Evolutionary conservation across 441 rosid species (phyloP).

Genomic region (Croton laevigatus): DNA sequence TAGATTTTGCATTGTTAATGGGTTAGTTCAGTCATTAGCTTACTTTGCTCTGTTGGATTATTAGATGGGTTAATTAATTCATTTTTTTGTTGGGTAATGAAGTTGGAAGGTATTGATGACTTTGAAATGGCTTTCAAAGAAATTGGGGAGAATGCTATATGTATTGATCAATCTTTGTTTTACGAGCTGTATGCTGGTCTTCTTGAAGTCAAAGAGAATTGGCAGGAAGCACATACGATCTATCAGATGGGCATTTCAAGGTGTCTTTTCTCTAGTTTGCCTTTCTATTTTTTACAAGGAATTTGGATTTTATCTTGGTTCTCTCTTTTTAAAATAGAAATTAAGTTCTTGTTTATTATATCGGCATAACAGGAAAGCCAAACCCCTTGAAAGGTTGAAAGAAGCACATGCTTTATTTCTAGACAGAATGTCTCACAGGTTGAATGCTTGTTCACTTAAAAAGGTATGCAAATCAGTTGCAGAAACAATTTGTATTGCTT

Average conservation of each 20-base stretch:
- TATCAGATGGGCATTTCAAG: conserved; percentile 72
- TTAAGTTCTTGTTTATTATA: conserved; percentile 8
- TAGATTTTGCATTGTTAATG: background rate
- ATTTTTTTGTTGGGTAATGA: conserved; percentile 16
- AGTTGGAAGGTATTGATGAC: conserved; percentile 70
- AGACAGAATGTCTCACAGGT: conserved; percentile 54
- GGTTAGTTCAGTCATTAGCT: background rate
- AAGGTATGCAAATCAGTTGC: conserved; percentile 39
- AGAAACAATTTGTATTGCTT: background rate
- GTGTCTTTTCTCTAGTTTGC: conserved; percentile 27
- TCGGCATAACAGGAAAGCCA: conserved; percentile 52
- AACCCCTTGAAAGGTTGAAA: conserved; percentile 65
- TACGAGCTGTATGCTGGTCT: conserved; percentile 75
- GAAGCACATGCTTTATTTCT: conserved; percentile 55
- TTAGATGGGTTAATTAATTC: background rate
- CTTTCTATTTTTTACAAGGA: background rate
- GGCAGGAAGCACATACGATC: conserved; percentile 58
- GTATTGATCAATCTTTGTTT: conserved; percentile 44
- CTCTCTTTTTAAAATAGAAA: conserved; percentile 5
- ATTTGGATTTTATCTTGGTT: background rate
- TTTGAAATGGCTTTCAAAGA: conserved; percentile 49
- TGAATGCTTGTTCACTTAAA: conserved; percentile 37
- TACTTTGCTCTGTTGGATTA: background rate
- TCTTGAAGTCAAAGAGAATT: conserved; percentile 73
- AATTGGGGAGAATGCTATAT: conserved; percentile 52